phyloP scores from a whole-genome alignment of 2,329 filamentous ascomycete species.

The Hyphodiscus sp. region DNA sequence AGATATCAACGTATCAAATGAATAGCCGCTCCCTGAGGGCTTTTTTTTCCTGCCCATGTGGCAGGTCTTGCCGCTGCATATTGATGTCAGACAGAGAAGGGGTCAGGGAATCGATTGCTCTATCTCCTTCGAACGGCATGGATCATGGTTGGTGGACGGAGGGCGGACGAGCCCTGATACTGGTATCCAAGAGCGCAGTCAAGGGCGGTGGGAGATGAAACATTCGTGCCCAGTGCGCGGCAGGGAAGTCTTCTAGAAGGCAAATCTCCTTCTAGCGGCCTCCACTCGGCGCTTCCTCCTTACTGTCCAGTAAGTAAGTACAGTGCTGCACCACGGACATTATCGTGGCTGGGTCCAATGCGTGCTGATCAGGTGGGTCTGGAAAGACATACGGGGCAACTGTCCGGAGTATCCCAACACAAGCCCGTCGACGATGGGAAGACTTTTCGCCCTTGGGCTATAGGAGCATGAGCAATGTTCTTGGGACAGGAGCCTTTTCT shows the following conservation, averaged over 20 bases:
- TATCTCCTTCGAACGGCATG: background rate
- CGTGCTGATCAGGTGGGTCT: background rate
- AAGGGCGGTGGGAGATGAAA: conserved; percentile 2
- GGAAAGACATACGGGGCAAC: too few species aligned
- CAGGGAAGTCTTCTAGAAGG: conserved; percentile 3
- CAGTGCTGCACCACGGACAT: background rate
- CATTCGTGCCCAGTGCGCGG: background rate
- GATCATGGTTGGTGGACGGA: background rate
- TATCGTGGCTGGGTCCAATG: background rate
- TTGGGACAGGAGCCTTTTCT: background rate
- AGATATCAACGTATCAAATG: background rate
- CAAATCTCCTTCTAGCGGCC: background rate
- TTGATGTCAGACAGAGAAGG: background rate
- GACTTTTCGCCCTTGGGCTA: background rate
- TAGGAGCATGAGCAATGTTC: too few species aligned
- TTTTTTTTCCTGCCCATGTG: too few species aligned
- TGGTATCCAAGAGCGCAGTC: background rate
- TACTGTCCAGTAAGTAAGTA: too few species aligned
- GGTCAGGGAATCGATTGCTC: background rate
- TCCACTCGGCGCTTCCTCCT: background rate
- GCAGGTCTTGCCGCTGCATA: background rate
- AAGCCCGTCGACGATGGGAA: too few species aligned
- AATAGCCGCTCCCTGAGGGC: too few species aligned
- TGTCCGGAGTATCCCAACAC: too few species aligned
- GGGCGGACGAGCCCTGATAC: background rate